These are phyloP conservation scores for Przewalskia tangutica DNA, from an alignment of 257 asterid species.

Conservation along the genomic window DNA sequence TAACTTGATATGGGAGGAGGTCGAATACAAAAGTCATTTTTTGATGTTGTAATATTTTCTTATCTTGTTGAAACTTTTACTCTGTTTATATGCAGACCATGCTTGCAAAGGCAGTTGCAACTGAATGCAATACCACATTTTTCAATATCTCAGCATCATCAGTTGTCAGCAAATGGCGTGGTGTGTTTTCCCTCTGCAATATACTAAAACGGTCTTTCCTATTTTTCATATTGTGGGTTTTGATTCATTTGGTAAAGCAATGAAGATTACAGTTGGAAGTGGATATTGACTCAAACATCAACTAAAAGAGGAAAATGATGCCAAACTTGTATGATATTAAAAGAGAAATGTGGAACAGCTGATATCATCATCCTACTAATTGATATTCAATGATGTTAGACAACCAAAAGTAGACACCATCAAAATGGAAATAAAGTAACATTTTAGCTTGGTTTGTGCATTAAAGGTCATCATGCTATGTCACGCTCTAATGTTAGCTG, in stretches of 20 bases:
- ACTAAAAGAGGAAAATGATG: background rate
- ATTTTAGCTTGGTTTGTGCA: background rate
- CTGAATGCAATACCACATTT: constrained; percentile 97
- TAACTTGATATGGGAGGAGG: background rate
- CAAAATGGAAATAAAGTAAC: background rate
- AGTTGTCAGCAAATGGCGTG: constrained; percentile 99
- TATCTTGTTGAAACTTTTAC: background rate
- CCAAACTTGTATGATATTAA: background rate
- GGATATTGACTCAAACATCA: background rate
- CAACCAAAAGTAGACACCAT: background rate
- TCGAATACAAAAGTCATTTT: background rate
- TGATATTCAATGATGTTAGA: background rate
- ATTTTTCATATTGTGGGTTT: background rate
- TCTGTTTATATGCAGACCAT: constrained; percentile 58
- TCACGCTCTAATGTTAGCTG: background rate
- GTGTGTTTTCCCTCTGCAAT: constrained; percentile 33
- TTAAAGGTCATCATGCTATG: background rate
- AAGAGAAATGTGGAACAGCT: background rate
- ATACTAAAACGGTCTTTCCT: background rate
- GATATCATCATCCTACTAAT: background rate
- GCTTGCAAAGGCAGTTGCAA: constrained; percentile 99
- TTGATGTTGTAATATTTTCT: background rate
- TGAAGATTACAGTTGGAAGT: background rate
- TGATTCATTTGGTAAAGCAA: background rate
- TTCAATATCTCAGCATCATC: constrained; percentile 99